Percentiles rank a stretch among this genome's conserved stretches.
Conservation (phyloP, 2,329 filamentous ascomycete species). For the Scolecobasidium constrictum region DNA sequence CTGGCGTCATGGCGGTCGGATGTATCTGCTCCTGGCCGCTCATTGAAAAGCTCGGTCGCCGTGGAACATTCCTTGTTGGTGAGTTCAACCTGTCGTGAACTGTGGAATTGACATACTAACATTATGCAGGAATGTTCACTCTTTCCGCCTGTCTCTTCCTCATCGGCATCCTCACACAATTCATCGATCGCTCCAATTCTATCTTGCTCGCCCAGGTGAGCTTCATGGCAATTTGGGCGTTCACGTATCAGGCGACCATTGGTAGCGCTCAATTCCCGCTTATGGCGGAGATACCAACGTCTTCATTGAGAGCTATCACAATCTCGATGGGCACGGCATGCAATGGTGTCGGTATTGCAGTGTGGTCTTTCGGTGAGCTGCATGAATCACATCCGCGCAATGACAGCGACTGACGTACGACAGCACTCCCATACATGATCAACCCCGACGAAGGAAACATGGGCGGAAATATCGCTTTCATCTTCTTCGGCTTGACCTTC, state of each 20-base stretch:
- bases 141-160: no score
- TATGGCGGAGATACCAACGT: constrained; percentile 72
- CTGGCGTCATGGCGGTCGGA: constrained; percentile 64
- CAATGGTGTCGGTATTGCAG: constrained; percentile 67
- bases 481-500: constrained; percentile 75
- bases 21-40: constrained; percentile 74
- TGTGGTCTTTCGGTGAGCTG: constrained; percentile 69
- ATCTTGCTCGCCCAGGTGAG: constrained; percentile 36
- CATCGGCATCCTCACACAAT: no score
- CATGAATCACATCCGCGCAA: no score
- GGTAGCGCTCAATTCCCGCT: constrained; percentile 86
- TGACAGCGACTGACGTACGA: no score
- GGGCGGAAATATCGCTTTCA: constrained; percentile 79
- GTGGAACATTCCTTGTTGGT: constrained; percentile 65
- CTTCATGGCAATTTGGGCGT: constrained; percentile 53
- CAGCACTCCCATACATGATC: constrained; percentile 87
- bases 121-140: no score
- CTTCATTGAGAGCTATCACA: constrained; percentile 81
- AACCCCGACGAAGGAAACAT: constrained; percentile 82
- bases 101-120: constrained; percentile 63
- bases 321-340: constrained; percentile 74
- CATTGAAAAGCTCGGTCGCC: constrained; percentile 64
- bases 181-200: constrained; percentile 33
- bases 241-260: constrained; percentile 77
- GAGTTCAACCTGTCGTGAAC: constrained; percentile 49